Percentiles rank a stretch among this genome's conserved stretches.
These are phyloP conservation scores for Elaeagnus macrophylla DNA, from an alignment of 306 rosid species.

Conservation along the genomic window DNA sequence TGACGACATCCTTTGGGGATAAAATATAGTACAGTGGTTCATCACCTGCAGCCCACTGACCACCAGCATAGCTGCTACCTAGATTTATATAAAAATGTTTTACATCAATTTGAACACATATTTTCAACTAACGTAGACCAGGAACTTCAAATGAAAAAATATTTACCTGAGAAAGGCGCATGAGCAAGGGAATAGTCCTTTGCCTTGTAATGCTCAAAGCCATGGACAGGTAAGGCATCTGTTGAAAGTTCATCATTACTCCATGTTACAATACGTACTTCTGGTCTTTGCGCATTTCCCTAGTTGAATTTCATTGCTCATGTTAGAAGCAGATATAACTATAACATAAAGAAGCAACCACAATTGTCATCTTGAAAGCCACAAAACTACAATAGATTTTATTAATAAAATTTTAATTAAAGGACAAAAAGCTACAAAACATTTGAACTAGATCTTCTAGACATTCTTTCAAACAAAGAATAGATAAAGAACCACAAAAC, in stretches of 20 bases:
- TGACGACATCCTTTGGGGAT: slow-evolving; percentile 93
- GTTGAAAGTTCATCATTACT: slow-evolving; percentile 89
- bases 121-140: slow-evolving; percentile 18
- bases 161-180: slow-evolving; percentile 95
- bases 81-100: slow-evolving; percentile 34
- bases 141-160: slow-evolving; percentile 24
- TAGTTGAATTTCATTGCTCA: slow-evolving; percentile 33
- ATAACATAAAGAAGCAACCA: slow-evolving; percentile 5
- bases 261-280: slow-evolving; percentile 84
- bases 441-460: too few species aligned
- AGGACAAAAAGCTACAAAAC: too few species aligned
- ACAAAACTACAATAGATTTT: neutral
- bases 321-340: slow-evolving; percentile 22
- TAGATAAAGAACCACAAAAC: neutral
- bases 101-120: slow-evolving; percentile 21
- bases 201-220: slow-evolving; percentile 96
- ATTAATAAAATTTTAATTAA: too few species aligned
- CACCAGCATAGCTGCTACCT: slow-evolving; percentile 99
- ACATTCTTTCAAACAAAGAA: neutral
- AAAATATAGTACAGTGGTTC: slow-evolving; percentile 92
- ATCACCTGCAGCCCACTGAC: slow-evolving; percentile 99
- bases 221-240: slow-evolving; percentile 90
- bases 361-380: slow-evolving; percentile 5
- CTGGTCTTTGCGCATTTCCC: slow-evolving; percentile 98
- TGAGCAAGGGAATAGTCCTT: slow-evolving; percentile 97